Evolutionary conservation across 108 stramenopile species (phyloP), one percentile per base, ranked within the genome.

Genomic region (Pseudonitzschia multistriata): DNA sequence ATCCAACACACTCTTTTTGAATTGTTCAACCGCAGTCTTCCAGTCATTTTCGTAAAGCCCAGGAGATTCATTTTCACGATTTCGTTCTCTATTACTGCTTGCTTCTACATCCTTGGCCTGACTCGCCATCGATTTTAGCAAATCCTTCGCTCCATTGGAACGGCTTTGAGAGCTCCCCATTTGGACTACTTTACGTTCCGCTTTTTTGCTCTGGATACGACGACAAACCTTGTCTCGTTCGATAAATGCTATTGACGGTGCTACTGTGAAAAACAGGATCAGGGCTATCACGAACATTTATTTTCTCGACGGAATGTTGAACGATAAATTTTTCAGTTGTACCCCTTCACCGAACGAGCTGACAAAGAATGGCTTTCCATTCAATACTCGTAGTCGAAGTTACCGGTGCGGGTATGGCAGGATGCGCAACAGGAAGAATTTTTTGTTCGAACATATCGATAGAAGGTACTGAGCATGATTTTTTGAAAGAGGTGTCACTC

Each of bases 1-100:
- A 79, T 80, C 74, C 47, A 84, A 31, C 15, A 78, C 39, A 60
- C 49, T 49, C 1, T 67, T 47, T 28, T 42, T 59, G 62, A 81
- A 81, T 28, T 53, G 33, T 6, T 74, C 62, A 17, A 63, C 73
- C 14, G 39, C 63, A 60, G 62, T 49, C 33, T 66, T 68, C 83
- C 79, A 84, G 36, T 79, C 63, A 40, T 60, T 60, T 29, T 67
- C 66, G 53, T 66, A 59, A 17, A 17, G 42, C 17, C 42, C 42
- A 45, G 42, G 42, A 45, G 11, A 42, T 56, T 33, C 31, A 30
- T 1, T 56, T 1, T 56, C 22, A 15, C 13, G 3, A 14, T n/a
- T 3, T 24, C n/a, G 17, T 25, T 37, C 22, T 53, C 28, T 67
- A 30, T 67, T 28, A 13, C 50, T 33, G 22, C 27, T 53, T 1